These are phyloP conservation scores for Kingdonia uniflora DNA, from an alignment of 164 flowering plant species.

Conservation along the genomic window DNA sequence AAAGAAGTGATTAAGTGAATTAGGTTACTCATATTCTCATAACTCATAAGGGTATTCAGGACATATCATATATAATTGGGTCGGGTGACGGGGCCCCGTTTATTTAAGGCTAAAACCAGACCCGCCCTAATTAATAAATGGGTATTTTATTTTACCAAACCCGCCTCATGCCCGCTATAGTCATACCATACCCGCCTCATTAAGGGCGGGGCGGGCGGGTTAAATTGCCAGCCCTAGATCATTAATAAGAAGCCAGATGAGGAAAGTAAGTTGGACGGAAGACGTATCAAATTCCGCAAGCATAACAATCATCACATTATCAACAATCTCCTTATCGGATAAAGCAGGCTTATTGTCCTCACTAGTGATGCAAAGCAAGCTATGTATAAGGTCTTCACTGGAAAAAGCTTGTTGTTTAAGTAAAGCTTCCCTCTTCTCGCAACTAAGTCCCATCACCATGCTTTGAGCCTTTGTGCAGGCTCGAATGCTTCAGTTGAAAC, in stretches of 20 bases:
- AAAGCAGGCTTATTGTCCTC: conserved; percentile 13
- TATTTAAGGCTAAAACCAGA: too few relatives aligned
- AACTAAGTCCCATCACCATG: conserved; percentile 22
- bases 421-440: conserved; percentile 28
- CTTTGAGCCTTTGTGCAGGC: conserved; percentile 30
- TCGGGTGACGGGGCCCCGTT: too few relatives aligned
- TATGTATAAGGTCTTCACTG: conserved; percentile 44
- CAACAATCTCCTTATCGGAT: conserved; percentile 43
- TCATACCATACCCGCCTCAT: too few relatives aligned
- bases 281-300: conserved; percentile 56
- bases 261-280: conserved; percentile 37
- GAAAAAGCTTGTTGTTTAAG: conserved; percentile 23
- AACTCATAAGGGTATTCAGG: too few relatives aligned
- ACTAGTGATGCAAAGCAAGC: conserved; percentile 29
- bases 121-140: too few relatives aligned
- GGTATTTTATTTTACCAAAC: too few relatives aligned
- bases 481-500: conserved; percentile 39
- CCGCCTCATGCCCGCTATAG: too few relatives aligned
- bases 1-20: too few relatives aligned
- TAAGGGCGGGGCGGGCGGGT: too few relatives aligned
- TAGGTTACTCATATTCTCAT: too few relatives aligned
- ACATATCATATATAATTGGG: too few relatives aligned
- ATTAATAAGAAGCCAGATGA: conserved; percentile 28
- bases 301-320: conserved; percentile 47
- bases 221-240: too few relatives aligned